Conservation (phyloP, 768 basidiomycete species). For the Saitozyma sp. region DNA sequence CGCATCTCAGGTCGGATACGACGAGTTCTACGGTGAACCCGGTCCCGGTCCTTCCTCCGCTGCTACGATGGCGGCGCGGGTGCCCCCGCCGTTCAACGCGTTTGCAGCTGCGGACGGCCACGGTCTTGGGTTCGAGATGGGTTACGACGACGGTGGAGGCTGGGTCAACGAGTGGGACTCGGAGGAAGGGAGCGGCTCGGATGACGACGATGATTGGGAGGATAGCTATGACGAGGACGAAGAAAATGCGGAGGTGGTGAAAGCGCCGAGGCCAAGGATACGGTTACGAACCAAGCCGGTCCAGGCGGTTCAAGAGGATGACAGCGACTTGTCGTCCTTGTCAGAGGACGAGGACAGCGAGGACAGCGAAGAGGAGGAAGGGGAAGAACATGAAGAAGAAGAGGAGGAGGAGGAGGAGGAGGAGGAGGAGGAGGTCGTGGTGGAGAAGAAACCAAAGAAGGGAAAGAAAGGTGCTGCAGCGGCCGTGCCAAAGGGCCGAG, state of each 20-base stretch:
- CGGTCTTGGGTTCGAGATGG: constrained; percentile 31
- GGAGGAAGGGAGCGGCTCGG: constrained; percentile 21
- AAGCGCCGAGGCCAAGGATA: not conserved
- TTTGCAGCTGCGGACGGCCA: constrained; percentile 39
- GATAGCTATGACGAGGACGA: constrained; percentile 17
- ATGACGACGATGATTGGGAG: constrained; percentile 23
- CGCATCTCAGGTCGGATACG: constrained; percentile 30
- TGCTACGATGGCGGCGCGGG: constrained; percentile 28
- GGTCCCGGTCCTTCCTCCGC: constrained; percentile 35
- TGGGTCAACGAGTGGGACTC: constrained; percentile 20
- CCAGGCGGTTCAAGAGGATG: constrained; percentile 1
- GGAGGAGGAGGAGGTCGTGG: not conserved
- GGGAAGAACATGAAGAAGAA: constrained; percentile 5
- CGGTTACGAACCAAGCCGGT: not conserved
- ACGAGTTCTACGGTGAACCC: constrained; percentile 43
- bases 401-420: constrained; percentile 3
- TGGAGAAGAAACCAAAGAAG: not conserved
- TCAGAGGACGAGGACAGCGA: constrained; percentile 13
- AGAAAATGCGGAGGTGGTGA: constrained; percentile 13
- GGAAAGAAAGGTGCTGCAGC: not conserved
- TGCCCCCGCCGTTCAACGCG: constrained; percentile 39
- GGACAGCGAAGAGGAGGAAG: constrained; percentile 14
- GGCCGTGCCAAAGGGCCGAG: no score
- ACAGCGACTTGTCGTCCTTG: constrained; percentile 16
- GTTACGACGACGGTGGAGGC: not conserved